Evolutionary conservation across 169 alveolate species (phyloP).

Genomic region (Toxoplasma gondii): DNA sequence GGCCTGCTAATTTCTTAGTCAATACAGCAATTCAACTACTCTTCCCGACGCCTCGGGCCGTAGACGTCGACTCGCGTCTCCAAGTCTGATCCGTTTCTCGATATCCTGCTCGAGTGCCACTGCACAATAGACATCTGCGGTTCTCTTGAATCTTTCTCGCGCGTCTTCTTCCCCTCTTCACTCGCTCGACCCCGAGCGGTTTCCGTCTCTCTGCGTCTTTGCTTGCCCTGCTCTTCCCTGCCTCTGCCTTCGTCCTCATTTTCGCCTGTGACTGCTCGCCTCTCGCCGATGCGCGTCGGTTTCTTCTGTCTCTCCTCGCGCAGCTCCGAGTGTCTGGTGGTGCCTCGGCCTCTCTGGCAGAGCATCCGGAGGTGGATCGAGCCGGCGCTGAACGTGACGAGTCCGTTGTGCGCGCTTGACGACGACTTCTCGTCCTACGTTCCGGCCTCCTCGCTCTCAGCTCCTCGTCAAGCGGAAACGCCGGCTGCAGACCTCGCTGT

Average conservation of each 20-base stretch:
- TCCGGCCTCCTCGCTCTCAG: background rate
- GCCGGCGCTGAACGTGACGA: conserved; percentile 30
- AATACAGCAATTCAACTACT: too few relatives aligned
- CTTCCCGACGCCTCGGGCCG: too few relatives aligned
- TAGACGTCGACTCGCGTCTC: too few relatives aligned
- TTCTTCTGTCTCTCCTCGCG: background rate
- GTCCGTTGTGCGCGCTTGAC: background rate
- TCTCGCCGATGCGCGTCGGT: background rate
- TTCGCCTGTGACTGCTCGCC: background rate
- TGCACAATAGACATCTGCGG: too few relatives aligned
- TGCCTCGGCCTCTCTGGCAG: conserved; percentile 64
- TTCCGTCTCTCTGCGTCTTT: background rate
- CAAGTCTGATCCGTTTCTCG: too few relatives aligned
- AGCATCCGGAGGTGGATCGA: conserved; percentile 50
- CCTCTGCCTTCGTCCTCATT: background rate
- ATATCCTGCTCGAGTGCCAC: too few relatives aligned
- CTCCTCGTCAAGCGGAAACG: background rate
- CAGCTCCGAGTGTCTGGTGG: conserved; percentile 68
- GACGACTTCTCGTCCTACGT: background rate
- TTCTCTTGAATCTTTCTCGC: background rate
- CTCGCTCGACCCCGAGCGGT: background rate
- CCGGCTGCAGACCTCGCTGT: background rate
- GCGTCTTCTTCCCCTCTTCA: background rate
- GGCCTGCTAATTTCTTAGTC: too few relatives aligned
- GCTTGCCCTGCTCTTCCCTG: background rate